Base-by-base conservation (phyloP, 192 early-diverging fungal species). In the Entomortierella beljakovae region DNA sequence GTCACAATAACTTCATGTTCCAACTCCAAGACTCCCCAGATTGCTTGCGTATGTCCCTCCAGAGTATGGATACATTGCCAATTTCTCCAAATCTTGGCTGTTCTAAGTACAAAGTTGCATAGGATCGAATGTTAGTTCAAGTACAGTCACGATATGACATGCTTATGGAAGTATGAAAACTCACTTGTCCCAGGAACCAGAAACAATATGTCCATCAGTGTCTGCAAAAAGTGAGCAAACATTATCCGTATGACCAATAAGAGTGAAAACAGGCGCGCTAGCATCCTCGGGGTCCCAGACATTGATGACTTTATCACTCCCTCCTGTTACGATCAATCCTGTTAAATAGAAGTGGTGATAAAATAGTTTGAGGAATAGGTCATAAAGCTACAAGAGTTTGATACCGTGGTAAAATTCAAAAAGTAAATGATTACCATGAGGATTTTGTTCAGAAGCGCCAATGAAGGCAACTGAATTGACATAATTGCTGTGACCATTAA, bases 171-270 rank as follows among this genome's bases (percentile, higher is more conserved):
- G 37, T 55, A 55, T 11, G 26, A 6, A 9, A 31, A 32, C 82
- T 68, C 80, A 96, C 94, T 89, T 92, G 86, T 99, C 98, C 98
- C 97, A 99, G 8, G 95, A 97, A n/a, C 97, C 98, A 25, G 96
- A 97, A 22, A 99, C 89, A 23, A 99, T 80, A 23, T 88, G 81
- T 20, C 88, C 91, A 26, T 86, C 84, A 1, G 81, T 67, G 3
- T 90, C 85, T 2, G 88, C 84, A 9, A 82, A 88, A 25, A 99
- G 81, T 0, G 92, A 85, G 70, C 95, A 96, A 8, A 99, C 91
- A 64, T 94, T 98, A 29, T 93, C 94, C 0, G 86, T 84, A 71
- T 99, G 98, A 2, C 97, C 97, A 2, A 85, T 68, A 37, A 99
- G 84, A 20, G 85, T 88, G 48, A 79, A 88, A 0, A 94, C 35